phyloP scores from a whole-genome alignment of 768 basidiomycete genomes.

The Galerina marginata region DNA sequence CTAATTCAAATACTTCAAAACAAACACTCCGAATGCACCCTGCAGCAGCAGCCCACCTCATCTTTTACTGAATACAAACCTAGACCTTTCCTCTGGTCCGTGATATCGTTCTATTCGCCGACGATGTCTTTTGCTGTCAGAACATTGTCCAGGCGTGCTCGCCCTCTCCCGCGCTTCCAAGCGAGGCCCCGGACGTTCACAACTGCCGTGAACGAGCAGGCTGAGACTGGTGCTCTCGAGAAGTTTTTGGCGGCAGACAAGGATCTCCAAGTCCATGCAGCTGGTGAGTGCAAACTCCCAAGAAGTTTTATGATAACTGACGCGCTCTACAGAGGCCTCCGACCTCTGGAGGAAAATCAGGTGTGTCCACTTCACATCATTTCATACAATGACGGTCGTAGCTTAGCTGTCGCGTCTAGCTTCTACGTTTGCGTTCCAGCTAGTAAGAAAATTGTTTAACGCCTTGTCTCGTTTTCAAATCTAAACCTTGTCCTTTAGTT shows the following conservation, averaged over 20 bases:
- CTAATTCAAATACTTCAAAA: slow-evolving; percentile 35
- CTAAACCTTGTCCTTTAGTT: slow-evolving; percentile 36
- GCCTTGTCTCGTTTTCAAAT: not conserved
- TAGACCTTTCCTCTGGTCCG: slow-evolving; percentile 2
- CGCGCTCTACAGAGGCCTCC: slow-evolving; percentile 59
- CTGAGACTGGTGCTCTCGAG: slow-evolving; percentile 32
- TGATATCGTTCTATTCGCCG: slow-evolving; percentile 12
- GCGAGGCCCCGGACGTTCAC: slow-evolving; percentile 39
- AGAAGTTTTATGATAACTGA: not conserved
- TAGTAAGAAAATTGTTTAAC: slow-evolving; percentile 51
- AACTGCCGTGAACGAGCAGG: slow-evolving; percentile 39
- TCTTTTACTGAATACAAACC: slow-evolving; percentile 6
- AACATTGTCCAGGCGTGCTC: slow-evolving; percentile 53
- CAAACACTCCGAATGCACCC: slow-evolving; percentile 37
- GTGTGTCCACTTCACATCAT: slow-evolving; percentile 41
- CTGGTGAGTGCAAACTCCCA: slow-evolving; percentile 43
- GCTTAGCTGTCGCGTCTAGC: slow-evolving; percentile 45
- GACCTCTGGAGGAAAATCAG: slow-evolving; percentile 89
- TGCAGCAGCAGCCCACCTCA: slow-evolving; percentile 11
- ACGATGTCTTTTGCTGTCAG: slow-evolving; percentile 58
- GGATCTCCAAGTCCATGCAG: slow-evolving; percentile 69
- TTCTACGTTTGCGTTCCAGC: slow-evolving; percentile 77
- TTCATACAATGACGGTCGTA: slow-evolving; percentile 6
- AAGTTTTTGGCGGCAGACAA: slow-evolving; percentile 57
- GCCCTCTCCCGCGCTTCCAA: slow-evolving; percentile 43